Evolutionary conservation across 1,284 basidiomycete species (phyloP), one percentile per base, ranked within the genome.

Genomic region (Irpex lacteus): DNA sequence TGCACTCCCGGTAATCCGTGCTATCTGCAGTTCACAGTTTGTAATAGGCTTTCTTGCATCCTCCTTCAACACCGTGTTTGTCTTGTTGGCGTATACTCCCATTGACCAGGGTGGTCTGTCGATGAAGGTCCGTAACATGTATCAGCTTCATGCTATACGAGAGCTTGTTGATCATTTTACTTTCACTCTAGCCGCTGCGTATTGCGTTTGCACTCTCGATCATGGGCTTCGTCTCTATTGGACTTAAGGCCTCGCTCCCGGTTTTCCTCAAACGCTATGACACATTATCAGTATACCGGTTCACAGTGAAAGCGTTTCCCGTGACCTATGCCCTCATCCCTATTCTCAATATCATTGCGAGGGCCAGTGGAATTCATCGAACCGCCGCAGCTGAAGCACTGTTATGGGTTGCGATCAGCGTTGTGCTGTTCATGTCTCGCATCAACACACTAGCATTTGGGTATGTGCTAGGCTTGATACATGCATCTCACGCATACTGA

Each of bases 1-100:
- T 47, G 74, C 79, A 3, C 77, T 83, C 49, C 84, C 86, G 2
- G 77, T 82, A 63, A 82, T 89, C 44, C 78, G 80, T 44, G 80
- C 82, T 18, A 70, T 89, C 59, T 80, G 82, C 67, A 68, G 77
- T 21, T 86, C 86, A n/a, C 85, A 84, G 13, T 84, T 81, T 67
- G 79, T 81, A 5, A 76, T 90, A n/a, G 80, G 79, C 62, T 87
- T 87, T 72, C 74, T 85, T 34, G 73, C 76, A 2, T 82, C 85
- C 0, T 81, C 81, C 5, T 90, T 88, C 69, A 88, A 87, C 62
- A 83, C 83, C 18, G 78, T 87, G 4, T 89, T 90, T 70, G 86
- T 88, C 26, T 78, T 90, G 59, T 85, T 87, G 68, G 86, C 85
- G 59, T 90, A 87, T 70, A 82, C 86, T 11, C 80, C 85, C 5